These are phyloP conservation scores for Pulicaria dysenterica DNA, from an alignment of 129 eudicot genomes.

Conservation along the genomic window DNA sequence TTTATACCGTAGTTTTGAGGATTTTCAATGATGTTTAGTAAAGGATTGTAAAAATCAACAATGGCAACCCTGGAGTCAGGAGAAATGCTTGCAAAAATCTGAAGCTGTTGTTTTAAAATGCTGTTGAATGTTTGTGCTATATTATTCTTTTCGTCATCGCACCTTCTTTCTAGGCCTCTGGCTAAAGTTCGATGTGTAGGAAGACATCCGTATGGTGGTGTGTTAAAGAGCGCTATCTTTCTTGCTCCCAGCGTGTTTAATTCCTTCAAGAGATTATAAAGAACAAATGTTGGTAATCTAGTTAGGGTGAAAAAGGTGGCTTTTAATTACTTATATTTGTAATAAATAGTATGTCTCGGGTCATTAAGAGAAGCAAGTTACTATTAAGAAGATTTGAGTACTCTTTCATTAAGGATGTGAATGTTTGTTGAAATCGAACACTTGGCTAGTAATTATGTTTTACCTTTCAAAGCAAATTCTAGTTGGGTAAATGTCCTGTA, in stretches of 20 bases:
- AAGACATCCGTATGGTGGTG: slow-evolving; percentile 68
- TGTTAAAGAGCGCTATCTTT: slow-evolving; percentile 51
- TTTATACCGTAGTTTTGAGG: slow-evolving; percentile 39
- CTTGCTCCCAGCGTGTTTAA: slow-evolving; percentile 56
- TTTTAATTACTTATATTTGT: too few relatives aligned
- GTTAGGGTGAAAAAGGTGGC: too few relatives aligned
- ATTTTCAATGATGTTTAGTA: slow-evolving; percentile 35
- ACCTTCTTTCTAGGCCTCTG: slow-evolving; percentile 44
- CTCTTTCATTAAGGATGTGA: not conserved
- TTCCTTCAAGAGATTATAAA: slow-evolving; percentile 34
- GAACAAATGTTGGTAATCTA: too few relatives aligned
- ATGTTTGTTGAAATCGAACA: not conserved
- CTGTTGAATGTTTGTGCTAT: slow-evolving; percentile 46
- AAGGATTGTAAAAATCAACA: slow-evolving; percentile 41
- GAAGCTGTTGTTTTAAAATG: slow-evolving; percentile 39
- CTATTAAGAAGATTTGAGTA: too few relatives aligned
- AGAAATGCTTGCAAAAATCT: slow-evolving; percentile 21
- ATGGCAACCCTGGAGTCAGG: slow-evolving; percentile 35
- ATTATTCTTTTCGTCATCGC: slow-evolving; percentile 41
- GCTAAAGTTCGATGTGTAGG: slow-evolving; percentile 60
- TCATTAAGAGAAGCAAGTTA: too few relatives aligned
- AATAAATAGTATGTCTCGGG: too few relatives aligned
- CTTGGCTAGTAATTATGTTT: not conserved
- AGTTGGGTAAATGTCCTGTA: not conserved
- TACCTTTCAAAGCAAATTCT: not conserved